phyloP scores from a whole-genome alignment of 441 rosid genomes.

The Eruca vesicaria region DNA sequence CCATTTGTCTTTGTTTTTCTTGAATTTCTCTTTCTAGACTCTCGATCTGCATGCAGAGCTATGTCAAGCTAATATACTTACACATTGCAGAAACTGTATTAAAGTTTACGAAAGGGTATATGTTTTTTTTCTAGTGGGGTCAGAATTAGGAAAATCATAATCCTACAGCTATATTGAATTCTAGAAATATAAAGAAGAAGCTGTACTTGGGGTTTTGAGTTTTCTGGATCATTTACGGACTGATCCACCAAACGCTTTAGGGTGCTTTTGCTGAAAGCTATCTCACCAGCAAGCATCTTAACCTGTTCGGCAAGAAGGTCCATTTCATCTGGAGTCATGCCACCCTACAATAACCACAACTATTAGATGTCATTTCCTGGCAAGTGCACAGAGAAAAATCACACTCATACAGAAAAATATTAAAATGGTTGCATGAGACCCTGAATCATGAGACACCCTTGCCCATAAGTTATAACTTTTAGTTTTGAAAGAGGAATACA shows the following conservation, averaged over 20 bases:
- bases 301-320: conserved; percentile 98
- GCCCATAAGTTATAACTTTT: neutral
- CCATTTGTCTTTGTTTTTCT: conserved; percentile 93
- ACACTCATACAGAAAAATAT: neutral
- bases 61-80: conserved; percentile 3
- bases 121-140: neutral
- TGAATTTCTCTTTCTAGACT: conserved; percentile 85
- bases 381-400: neutral
- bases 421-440: neutral
- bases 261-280: conserved; percentile 94
- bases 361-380: conserved; percentile 21
- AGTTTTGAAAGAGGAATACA: neutral
- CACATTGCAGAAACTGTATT: neutral
- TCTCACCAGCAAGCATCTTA: conserved; percentile 99
- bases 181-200: conserved; percentile 10
- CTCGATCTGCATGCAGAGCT: conserved; percentile 55
- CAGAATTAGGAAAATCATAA: neutral
- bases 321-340: conserved; percentile 87
- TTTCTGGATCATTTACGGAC: conserved; percentile 82
- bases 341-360: conserved; percentile 49
- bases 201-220: conserved; percentile 72
- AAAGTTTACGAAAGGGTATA: conserved; percentile 7
- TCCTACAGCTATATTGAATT: conserved; percentile 15
- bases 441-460: conserved; percentile 3
- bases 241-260: conserved; percentile 94